Percentiles rank a stretch among this genome's conserved stretches.
These are phyloP conservation scores for Podaxis sp. DNA, from an alignment of 768 basidiomycete genomes.

Conservation along the genomic window DNA sequence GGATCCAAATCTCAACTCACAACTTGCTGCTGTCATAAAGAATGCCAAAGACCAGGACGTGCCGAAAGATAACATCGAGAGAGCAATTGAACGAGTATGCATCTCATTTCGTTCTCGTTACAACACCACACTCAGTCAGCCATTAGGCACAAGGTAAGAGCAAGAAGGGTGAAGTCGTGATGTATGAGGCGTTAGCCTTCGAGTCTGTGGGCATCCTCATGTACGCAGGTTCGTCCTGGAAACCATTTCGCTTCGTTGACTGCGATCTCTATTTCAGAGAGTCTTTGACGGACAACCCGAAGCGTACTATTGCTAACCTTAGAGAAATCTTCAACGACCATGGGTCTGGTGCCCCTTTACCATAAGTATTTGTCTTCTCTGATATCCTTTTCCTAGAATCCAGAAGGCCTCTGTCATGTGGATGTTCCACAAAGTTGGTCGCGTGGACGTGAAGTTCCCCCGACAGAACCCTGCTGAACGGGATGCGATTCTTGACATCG, in stretches of 20 bases:
- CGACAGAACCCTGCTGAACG: slow-evolving; percentile 24
- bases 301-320: slow-evolving; percentile 54
- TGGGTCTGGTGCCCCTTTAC: slow-evolving; percentile 31
- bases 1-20: slow-evolving; percentile 49
- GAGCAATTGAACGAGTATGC: slow-evolving; percentile 50
- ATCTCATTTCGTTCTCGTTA: not conserved
- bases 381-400: slow-evolving; percentile 34
- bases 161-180: slow-evolving; percentile 42
- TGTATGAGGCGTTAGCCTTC: slow-evolving; percentile 58
- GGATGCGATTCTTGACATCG: slow-evolving; percentile 35
- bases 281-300: slow-evolving; percentile 53
- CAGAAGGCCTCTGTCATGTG: slow-evolving; percentile 61
- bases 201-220: slow-evolving; percentile 61
- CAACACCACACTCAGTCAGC: not conserved
- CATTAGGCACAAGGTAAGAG: slow-evolving; percentile 36
- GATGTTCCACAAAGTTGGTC: slow-evolving; percentile 56
- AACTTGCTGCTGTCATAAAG: slow-evolving; percentile 51
- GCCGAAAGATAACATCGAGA: slow-evolving; percentile 67
- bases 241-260: not conserved
- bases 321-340: slow-evolving; percentile 46
- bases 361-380: not conserved
- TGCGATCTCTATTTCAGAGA: slow-evolving; percentile 15
- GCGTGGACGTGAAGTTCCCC: slow-evolving; percentile 35
- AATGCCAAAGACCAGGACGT: slow-evolving; percentile 53
- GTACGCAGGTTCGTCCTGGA: slow-evolving; percentile 31